Evolutionary conservation across 768 basidiomycete species (phyloP).

Genomic region (Leucocoprinus sp.): DNA sequence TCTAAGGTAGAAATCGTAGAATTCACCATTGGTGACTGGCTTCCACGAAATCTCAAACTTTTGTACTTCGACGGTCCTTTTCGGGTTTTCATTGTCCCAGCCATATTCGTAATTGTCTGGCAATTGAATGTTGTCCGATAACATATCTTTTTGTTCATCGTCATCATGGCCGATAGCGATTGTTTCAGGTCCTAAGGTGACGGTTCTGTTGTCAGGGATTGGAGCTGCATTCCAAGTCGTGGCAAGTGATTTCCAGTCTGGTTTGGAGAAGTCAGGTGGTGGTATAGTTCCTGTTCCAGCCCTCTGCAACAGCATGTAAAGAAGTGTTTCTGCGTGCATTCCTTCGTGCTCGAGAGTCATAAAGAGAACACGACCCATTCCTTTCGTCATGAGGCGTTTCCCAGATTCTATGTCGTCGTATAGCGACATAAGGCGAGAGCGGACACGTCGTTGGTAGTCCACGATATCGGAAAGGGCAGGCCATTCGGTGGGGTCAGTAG

Average conservation of each 20-base stretch:
- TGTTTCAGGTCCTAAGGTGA: conserved; percentile 49
- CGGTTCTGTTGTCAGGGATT: conserved; percentile 31
- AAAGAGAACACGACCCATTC: conserved; percentile 71
- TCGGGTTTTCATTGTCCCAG: conserved; percentile 92
- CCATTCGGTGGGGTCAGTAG: conserved; percentile 77
- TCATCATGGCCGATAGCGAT: conserved; percentile 81
- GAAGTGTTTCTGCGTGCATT: conserved; percentile 83
- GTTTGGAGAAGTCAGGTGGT: conserved; percentile 65
- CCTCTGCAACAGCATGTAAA: conserved; percentile 90
- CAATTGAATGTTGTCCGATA: conserved; percentile 24
- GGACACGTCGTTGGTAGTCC: conserved; percentile 70
- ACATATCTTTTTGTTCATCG: conserved; percentile 56
- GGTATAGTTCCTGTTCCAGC: conserved; percentile 72
- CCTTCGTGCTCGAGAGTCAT: conserved; percentile 92
- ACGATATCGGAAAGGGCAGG: conserved; percentile 65
- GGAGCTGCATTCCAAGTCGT: conserved; percentile 42
- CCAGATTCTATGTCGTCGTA: conserved; percentile 62
- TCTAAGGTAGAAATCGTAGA: conserved; percentile 53
- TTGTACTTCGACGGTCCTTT: conserved; percentile 47
- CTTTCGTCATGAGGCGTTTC: conserved; percentile 48
- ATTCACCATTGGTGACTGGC: conserved; percentile 86
- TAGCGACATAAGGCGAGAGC: conserved; percentile 59
- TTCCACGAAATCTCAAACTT: conserved; percentile 76
- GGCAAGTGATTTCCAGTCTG: conserved; percentile 56
- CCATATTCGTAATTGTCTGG: conserved; percentile 65